A percentile compares a stretch with the other conserved stretches of the same genome.
phyloP scores from a whole-genome alignment of 2,329 filamentous ascomycete genomes.

The Escovopsis sp. region DNA sequence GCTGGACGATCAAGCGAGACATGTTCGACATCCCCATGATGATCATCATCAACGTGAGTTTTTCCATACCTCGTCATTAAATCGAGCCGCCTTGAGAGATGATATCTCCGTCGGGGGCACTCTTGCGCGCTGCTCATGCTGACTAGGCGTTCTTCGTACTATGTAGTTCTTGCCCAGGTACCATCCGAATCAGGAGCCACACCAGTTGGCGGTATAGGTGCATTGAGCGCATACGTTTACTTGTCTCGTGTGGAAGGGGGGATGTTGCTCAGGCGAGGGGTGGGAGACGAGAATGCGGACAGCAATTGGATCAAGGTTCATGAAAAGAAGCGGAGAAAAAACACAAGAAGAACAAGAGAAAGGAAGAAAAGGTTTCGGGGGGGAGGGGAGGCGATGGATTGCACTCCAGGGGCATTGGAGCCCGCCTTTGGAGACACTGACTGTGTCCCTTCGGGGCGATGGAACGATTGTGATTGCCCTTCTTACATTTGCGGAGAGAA shows the following conservation, averaged over 20 bases:
- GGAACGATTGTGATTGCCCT: no score
- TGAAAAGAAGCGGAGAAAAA: background rate
- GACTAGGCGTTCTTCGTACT: slow-evolving; percentile 3
- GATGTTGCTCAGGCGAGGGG: slow-evolving; percentile 7
- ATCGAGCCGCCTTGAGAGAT: no score
- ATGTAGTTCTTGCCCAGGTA: slow-evolving; percentile 43
- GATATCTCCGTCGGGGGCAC: no score
- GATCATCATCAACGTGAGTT: slow-evolving; percentile 92
- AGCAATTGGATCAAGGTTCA: background rate
- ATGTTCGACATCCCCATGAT: slow-evolving; percentile 98
- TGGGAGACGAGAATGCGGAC: background rate
- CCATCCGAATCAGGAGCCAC: slow-evolving; percentile 39
- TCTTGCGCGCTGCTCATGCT: slow-evolving; percentile 4
- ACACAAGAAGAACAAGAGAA: no score
- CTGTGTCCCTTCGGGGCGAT: no score
- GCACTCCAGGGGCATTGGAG: no score
- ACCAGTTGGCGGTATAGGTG: slow-evolving; percentile 36
- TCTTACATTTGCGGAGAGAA: no score
- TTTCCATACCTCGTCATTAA: background rate
- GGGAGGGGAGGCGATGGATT: no score
- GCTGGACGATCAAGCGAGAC: slow-evolving; percentile 93
- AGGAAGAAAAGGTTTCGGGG: no score
- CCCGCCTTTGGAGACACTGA: no score
- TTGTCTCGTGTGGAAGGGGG: slow-evolving; percentile 4
- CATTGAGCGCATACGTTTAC: slow-evolving; percentile 3